Evolutionary conservation across 2,329 filamentous ascomycete species (phyloP).

Genomic region (Beauveria varroae): DNA sequence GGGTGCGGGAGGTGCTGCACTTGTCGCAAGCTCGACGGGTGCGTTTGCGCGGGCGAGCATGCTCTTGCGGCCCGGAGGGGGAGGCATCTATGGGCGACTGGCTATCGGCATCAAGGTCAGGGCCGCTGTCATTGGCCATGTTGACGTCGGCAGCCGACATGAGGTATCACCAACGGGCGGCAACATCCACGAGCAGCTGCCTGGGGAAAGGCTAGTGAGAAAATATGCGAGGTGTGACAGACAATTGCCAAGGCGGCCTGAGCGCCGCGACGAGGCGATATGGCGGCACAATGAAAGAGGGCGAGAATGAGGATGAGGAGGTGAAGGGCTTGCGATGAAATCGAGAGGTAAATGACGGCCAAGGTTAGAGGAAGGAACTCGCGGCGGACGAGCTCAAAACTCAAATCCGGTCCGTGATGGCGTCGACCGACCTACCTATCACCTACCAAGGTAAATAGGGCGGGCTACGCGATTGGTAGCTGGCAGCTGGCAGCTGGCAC

Average conservation of each 20-base stretch:
- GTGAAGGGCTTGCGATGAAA: not conserved
- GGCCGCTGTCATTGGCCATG: constrained; percentile 1
- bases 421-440: not conserved
- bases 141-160: not conserved
- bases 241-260: not conserved
- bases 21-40: constrained; percentile 25
- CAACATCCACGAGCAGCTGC: not conserved
- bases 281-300: not conserved
- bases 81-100: constrained; percentile 14
- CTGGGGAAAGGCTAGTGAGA: not conserved
- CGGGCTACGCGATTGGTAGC: not conserved
- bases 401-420: not conserved
- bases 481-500: not conserved
- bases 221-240: not conserved
- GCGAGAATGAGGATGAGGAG: not conserved
- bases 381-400: not conserved
- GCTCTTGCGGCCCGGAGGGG: constrained; percentile 1
- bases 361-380: not conserved
- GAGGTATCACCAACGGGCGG: not conserved
- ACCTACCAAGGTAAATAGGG: not conserved
- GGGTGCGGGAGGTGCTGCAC: constrained; percentile 31
- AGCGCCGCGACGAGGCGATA: not conserved
- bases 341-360: not conserved
- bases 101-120: constrained; percentile 8
- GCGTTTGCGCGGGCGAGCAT: constrained; percentile 22